Conservation (phyloP, 2,329 filamentous ascomycete genomes). For the Fusarium drepaniforme region DNA sequence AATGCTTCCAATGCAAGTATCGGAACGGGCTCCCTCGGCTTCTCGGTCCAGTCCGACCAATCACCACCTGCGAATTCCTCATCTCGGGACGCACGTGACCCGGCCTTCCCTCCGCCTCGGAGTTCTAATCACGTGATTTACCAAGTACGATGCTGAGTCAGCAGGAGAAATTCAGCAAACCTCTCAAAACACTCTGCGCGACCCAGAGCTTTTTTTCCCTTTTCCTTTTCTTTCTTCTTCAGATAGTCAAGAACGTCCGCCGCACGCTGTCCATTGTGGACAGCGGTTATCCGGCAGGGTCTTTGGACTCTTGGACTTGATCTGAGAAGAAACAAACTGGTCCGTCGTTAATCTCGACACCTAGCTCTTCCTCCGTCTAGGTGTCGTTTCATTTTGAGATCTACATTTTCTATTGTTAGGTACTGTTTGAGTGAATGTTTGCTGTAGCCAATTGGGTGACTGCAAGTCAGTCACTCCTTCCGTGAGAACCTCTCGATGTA, state of each 20-base stretch:
- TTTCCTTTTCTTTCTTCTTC: conserved; percentile 47
- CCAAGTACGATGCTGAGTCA: conserved; percentile 26
- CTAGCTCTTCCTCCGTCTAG: conserved; percentile 60
- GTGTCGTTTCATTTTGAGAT: conserved; percentile 71
- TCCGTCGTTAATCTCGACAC: conserved; percentile 71
- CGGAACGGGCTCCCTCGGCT: conserved; percentile 51
- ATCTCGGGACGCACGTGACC: conserved; percentile 49
- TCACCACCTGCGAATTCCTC: conserved; percentile 53
- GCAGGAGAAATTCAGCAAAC: conserved; percentile 14
- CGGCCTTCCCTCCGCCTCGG: conserved; percentile 5
- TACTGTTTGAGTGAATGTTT: neutral
- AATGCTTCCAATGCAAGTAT: conserved; percentile 21
- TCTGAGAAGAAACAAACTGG: conserved; percentile 61
- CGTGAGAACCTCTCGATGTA: neutral
- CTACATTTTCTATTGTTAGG: conserved; percentile 56
- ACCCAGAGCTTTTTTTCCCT: neutral
- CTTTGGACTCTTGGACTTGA: conserved; percentile 52
- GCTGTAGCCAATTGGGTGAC: neutral
- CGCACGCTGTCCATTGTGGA: conserved; percentile 49
- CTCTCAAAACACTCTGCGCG: conserved; percentile 26
- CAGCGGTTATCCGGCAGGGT: conserved; percentile 48
- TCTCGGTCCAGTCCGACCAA: conserved; percentile 60
- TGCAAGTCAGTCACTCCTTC: neutral
- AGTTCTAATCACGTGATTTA: neutral
- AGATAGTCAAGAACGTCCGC: conserved; percentile 66